These are phyloP conservation scores for Erigeron canadensis DNA, from an alignment of 129 eudicot species.

Conservation along the genomic window DNA sequence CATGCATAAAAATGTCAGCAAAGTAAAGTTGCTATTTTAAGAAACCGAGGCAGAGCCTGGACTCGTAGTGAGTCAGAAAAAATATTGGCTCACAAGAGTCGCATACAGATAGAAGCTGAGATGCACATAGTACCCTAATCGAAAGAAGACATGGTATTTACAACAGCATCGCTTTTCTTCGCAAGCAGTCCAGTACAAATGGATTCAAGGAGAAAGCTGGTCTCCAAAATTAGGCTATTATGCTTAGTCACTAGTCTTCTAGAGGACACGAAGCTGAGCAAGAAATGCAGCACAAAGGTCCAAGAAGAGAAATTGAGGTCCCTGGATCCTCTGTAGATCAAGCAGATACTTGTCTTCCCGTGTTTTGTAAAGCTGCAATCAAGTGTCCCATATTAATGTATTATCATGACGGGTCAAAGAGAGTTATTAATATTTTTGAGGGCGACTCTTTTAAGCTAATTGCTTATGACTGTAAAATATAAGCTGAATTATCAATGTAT, in stretches of 20 bases:
- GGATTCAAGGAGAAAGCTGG: slow-evolving; percentile 48
- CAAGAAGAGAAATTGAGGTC: slow-evolving; percentile 85
- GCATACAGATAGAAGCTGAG: slow-evolving; percentile 14
- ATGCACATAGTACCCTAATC: slow-evolving; percentile 10
- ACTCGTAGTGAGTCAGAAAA: slow-evolving; percentile 43
- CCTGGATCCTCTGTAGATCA: slow-evolving; percentile 91
- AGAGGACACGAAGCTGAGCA: slow-evolving; percentile 94
- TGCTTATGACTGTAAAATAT: no score
- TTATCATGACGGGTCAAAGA: neutral
- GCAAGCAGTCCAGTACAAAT: slow-evolving; percentile 19
- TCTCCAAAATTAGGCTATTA: slow-evolving; percentile 31
- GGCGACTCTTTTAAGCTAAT: no score
- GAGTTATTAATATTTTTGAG: no score
- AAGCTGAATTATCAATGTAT: no score
- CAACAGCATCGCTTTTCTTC: slow-evolving; percentile 43
- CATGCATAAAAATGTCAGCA: slow-evolving; percentile 1
- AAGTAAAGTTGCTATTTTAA: slow-evolving; percentile 14
- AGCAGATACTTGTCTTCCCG: slow-evolving; percentile 90
- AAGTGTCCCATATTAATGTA: neutral
- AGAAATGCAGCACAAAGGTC: slow-evolving; percentile 96
- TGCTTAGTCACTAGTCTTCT: slow-evolving; percentile 11
- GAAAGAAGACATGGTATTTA: slow-evolving; percentile 35
- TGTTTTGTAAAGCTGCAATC: slow-evolving; percentile 84
- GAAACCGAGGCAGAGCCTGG: slow-evolving; percentile 29
- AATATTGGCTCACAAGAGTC: slow-evolving; percentile 45